Percentiles rank a stretch among this genome's conserved stretches.
Evolutionary conservation across 78 protist species (phyloP).

Genomic region (Emiliania huxleyi): DNA sequence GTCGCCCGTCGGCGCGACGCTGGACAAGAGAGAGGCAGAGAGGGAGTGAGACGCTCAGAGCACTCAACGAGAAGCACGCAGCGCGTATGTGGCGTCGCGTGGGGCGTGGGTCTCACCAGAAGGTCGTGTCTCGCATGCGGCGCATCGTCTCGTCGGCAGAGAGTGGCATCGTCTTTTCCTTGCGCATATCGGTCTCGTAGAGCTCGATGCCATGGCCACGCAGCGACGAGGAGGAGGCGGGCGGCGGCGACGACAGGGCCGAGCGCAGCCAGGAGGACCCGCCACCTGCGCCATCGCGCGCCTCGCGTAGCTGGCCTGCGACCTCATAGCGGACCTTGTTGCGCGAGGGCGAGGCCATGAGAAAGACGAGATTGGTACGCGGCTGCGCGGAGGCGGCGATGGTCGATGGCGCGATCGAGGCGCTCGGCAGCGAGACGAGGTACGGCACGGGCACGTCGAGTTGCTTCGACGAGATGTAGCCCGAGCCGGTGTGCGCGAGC

Average conservation of each 20-base stretch:
- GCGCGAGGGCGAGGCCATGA: not conserved
- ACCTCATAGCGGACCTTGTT: not conserved
- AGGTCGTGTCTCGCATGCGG: not conserved
- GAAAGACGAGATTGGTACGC: not conserved
- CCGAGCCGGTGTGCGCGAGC: constrained; percentile 4
- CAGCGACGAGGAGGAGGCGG: too few relatives aligned
- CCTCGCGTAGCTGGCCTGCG: not conserved
- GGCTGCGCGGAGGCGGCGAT: not conserved
- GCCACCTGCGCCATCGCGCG: not conserved
- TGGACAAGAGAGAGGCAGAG: too few relatives aligned
- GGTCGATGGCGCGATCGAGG: not conserved
- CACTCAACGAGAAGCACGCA: too few relatives aligned
- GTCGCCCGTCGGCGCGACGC: too few relatives aligned
- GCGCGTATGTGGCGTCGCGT: too few relatives aligned
- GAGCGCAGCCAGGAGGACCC: too few relatives aligned
- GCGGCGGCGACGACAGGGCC: too few relatives aligned
- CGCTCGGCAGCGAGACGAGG: not conserved
- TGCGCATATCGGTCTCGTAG: not conserved
- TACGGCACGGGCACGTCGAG: not conserved
- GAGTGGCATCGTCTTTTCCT: not conserved
- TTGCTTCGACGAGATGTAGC: not conserved
- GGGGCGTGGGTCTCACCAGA: too few relatives aligned
- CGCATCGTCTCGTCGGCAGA: not conserved
- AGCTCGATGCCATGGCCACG: too few relatives aligned
- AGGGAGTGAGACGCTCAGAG: too few relatives aligned